Evolutionary conservation across 768 basidiomycete genomes (phyloP).

Genomic region (Boletus sensibilis): DNA sequence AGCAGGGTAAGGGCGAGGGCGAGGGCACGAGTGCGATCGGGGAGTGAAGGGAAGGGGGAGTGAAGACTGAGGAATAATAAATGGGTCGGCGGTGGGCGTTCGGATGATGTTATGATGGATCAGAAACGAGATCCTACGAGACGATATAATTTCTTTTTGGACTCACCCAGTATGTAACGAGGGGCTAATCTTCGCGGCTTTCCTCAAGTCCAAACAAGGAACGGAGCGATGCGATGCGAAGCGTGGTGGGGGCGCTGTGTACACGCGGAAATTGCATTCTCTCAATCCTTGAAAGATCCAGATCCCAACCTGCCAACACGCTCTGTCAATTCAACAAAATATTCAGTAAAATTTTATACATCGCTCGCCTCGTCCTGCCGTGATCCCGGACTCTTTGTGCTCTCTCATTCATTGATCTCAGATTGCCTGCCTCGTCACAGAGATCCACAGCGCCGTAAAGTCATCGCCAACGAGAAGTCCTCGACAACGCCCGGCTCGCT

Average conservation of each 20-base stretch:
- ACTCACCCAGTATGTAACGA: constrained; percentile 21
- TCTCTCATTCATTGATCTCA: background rate
- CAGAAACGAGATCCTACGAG: constrained; percentile 24
- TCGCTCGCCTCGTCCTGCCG: no score
- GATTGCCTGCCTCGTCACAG: background rate
- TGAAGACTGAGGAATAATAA: constrained; percentile 30
- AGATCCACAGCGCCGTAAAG: background rate
- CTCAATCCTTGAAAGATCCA: no score
- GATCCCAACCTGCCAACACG: no score
- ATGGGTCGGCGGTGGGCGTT: constrained; percentile 30
- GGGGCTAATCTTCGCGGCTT: constrained; percentile 31
- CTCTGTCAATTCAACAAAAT: no score
- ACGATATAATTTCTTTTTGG: constrained; percentile 20
- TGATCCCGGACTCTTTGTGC: background rate
- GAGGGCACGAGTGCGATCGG: constrained; percentile 33
- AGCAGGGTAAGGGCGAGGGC: constrained; percentile 38
- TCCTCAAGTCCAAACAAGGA: constrained; percentile 16
- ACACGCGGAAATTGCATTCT: constrained; percentile 29
- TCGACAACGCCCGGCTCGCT: no score
- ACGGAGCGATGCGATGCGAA: constrained; percentile 14
- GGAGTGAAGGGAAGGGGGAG: constrained; percentile 29
- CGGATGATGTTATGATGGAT: constrained; percentile 25
- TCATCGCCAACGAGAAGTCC: no score
- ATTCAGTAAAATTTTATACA: no score
- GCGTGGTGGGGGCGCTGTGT: constrained; percentile 22